Evolutionary conservation across 2,329 filamentous ascomycete genomes (phyloP).

Genomic region (Trichoderma harzianum): DNA sequence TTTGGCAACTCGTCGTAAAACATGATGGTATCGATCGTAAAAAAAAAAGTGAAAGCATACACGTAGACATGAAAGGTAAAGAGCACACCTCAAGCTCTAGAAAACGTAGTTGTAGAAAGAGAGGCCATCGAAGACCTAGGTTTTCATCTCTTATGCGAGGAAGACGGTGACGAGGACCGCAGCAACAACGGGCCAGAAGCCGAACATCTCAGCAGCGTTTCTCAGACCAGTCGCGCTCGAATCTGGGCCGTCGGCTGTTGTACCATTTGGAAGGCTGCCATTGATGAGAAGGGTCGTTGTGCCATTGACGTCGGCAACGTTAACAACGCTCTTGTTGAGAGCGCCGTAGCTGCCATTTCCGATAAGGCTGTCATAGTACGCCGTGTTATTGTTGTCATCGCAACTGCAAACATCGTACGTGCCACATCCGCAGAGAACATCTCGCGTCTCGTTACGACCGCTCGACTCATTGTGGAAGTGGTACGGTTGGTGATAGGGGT

Average conservation of each 20-base stretch:
- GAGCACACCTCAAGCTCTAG: not conserved
- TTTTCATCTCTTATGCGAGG: conserved; percentile 31
- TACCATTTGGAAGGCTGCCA: conserved; percentile 70
- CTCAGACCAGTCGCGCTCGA: conserved; percentile 33
- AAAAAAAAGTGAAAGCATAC: not conserved
- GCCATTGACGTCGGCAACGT: conserved; percentile 44
- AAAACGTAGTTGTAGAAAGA: not conserved
- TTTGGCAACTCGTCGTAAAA: not conserved
- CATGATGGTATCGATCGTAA: conserved; percentile 11
- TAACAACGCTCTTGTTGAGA: conserved; percentile 61
- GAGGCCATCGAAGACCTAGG: not conserved
- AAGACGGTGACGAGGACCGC: conserved; percentile 45
- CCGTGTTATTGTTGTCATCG: conserved; percentile 61
- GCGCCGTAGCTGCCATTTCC: conserved; percentile 59
- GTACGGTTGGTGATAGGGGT: conserved; percentile 45
- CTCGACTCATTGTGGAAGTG: conserved; percentile 49
- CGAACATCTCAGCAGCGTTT: conserved; percentile 37
- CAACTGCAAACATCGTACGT: conserved; percentile 54
- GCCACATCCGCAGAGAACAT: conserved; percentile 52
- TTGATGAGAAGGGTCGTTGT: conserved; percentile 65
- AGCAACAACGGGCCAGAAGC: conserved; percentile 49
- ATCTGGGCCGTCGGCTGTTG: conserved; percentile 42
- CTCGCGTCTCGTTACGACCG: conserved; percentile 35
- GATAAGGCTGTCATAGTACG: conserved; percentile 60
- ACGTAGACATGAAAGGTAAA: not conserved